Percentiles rank a stretch among this genome's conserved stretches.
Evolutionary conservation across 192 early-diverging fungal genomes (phyloP).

Genomic region (Fimicolochytrium jonesii): DNA sequence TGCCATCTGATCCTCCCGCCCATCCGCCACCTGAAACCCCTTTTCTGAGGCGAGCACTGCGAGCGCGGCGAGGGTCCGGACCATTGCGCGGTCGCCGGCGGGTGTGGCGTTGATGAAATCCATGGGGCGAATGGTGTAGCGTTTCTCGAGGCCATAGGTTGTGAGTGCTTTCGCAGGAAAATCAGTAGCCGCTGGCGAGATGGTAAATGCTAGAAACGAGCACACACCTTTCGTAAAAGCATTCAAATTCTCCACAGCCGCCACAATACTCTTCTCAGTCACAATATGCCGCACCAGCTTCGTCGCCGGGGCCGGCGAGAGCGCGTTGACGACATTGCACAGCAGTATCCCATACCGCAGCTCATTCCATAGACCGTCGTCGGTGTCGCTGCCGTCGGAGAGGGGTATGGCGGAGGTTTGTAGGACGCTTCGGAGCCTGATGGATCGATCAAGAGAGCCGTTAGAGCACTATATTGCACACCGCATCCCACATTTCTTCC

Average conservation of each 20-base stretch:
- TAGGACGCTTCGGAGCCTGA: too few relatives aligned
- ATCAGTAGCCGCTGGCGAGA: background rate
- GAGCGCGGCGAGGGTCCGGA: slow-evolving; percentile 24
- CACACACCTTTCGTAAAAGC: slow-evolving; percentile 21
- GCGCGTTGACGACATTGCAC: slow-evolving; percentile 29
- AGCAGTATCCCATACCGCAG: slow-evolving; percentile 27
- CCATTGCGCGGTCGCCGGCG: slow-evolving; percentile 33
- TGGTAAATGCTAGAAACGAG: background rate
- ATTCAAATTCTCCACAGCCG: slow-evolving; percentile 32
- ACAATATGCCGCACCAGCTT: slow-evolving; percentile 23
- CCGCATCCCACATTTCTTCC: too few relatives aligned
- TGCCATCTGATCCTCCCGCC: background rate
- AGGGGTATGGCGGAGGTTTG: too few relatives aligned
- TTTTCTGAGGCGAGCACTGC: slow-evolving; percentile 15
- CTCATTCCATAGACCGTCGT: slow-evolving; percentile 24
- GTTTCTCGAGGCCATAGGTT: slow-evolving; percentile 26
- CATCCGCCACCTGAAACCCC: background rate
- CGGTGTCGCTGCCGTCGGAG: too few relatives aligned
- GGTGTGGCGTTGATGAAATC: slow-evolving; percentile 38
- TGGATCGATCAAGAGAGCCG: too few relatives aligned
- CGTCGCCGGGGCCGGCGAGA: too few relatives aligned
- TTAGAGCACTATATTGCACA: too few relatives aligned
- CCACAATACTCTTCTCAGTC: slow-evolving; percentile 1
- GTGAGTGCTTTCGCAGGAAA: slow-evolving; percentile 9
- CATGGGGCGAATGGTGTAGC: slow-evolving; percentile 31